Conservation (phyloP, 2,329 filamentous ascomycete genomes). For the Aspergillus viridinutans region DNA sequence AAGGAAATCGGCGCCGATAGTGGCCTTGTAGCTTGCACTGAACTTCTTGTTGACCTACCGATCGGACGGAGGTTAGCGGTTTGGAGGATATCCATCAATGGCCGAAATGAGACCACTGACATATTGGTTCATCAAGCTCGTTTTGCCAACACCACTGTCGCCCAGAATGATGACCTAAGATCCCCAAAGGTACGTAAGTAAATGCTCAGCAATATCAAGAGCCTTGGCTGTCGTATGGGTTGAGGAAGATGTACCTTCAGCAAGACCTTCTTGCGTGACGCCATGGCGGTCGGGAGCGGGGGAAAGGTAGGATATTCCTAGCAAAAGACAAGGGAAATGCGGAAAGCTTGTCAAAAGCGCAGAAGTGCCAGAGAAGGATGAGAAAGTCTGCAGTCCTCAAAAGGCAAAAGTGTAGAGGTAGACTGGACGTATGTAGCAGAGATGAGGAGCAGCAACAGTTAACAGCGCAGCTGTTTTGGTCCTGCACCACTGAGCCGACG, state of each 20-base stretch:
- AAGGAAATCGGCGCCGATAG: constrained; percentile 96
- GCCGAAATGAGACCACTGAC: constrained; percentile 53
- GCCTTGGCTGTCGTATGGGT: not conserved
- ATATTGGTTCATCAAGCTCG: constrained; percentile 99
- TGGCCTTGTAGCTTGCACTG: constrained; percentile 98
- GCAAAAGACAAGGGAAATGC: constrained; percentile 1
- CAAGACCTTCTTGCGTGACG: constrained; percentile 83
- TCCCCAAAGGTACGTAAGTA: constrained; percentile 8
- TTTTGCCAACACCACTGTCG: constrained; percentile 98
- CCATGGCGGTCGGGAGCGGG: constrained; percentile 49
- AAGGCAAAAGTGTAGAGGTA: constrained; percentile 5
- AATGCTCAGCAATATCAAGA: not conserved
- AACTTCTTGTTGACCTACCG: constrained; percentile 98
- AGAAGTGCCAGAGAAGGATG: not conserved
- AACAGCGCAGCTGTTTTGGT: constrained; percentile 14
- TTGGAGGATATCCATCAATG: not conserved
- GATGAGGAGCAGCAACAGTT: not conserved
- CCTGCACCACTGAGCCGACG: constrained; percentile 13
- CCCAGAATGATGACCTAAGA: constrained; percentile 93
- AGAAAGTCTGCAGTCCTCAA: not conserved
- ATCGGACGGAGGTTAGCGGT: constrained; percentile 12
- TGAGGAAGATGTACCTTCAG: constrained; percentile 63
- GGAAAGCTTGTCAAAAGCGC: not conserved
- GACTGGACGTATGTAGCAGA: not conserved
- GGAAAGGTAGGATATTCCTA: not conserved